Percentiles rank a stretch among this genome's conserved stretches.
Evolutionary conservation across 176 grass and related monocot species (phyloP).

Genomic region (Triticum monococcum): DNA sequence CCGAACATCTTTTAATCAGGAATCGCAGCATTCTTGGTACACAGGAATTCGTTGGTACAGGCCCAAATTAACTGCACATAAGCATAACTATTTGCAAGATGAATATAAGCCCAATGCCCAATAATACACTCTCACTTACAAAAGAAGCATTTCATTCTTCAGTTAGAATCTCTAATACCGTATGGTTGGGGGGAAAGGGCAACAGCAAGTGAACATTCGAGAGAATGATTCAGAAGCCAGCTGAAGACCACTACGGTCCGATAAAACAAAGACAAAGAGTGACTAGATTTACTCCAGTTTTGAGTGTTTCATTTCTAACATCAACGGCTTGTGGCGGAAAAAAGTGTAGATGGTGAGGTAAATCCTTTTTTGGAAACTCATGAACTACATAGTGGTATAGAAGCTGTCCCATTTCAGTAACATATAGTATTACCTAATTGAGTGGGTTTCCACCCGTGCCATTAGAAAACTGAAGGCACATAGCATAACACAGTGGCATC

Average conservation of each 20-base stretch:
- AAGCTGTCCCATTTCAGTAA: neutral
- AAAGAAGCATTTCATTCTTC: neutral
- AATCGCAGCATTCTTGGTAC: neutral
- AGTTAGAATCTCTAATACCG: neutral
- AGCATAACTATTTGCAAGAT: neutral
- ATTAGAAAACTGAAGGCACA: neutral
- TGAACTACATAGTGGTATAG: neutral
- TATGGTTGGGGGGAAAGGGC: neutral
- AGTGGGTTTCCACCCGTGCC: neutral
- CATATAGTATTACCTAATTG: neutral
- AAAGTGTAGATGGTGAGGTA: neutral
- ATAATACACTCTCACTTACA: neutral
- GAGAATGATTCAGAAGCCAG: neutral
- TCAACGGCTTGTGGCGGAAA: neutral
- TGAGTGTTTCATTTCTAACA: neutral
- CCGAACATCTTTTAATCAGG: neutral
- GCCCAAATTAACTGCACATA: neutral
- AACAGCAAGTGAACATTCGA: neutral
- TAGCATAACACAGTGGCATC: neutral
- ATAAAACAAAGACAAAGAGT: neutral
- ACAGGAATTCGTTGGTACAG: neutral
- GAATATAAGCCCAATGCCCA: neutral
- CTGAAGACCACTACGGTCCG: neutral
- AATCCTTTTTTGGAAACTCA: neutral
- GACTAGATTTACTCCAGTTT: neutral